A percentile compares a stretch with the other conserved stretches of the same genome.
phyloP scores from a whole-genome alignment of 768 basidiomycete genomes.

The Boletus insuetus region DNA sequence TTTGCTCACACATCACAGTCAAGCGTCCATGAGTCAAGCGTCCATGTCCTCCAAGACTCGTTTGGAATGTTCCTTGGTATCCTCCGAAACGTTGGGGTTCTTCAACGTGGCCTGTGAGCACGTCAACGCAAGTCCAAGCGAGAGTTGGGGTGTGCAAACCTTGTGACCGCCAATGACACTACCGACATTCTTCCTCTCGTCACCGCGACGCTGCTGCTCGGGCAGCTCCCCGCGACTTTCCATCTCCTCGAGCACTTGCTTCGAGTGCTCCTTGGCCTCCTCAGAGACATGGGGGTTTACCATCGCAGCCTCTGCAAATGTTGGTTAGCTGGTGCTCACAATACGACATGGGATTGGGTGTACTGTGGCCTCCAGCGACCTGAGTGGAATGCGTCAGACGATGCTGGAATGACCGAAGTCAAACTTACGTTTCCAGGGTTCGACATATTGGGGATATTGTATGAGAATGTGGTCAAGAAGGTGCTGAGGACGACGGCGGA shows the following conservation, averaged over 20 bases:
- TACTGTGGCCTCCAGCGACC: constrained; percentile 9
- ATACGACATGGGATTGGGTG: not conserved
- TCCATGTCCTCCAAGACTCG: constrained; percentile 6
- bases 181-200: constrained; percentile 10
- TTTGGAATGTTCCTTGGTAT: constrained; percentile 24
- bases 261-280: constrained; percentile 22
- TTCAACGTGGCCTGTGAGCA: constrained; percentile 18
- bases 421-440: constrained; percentile 19
- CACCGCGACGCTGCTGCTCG: constrained; percentile 4
- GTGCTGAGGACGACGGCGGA: not conserved
- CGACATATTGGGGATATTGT: constrained; percentile 5
- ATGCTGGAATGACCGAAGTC: not conserved
- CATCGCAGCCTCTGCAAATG: constrained; percentile 21
- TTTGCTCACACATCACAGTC: not conserved
- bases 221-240: constrained; percentile 10
- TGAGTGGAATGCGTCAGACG: not conserved
- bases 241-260: constrained; percentile 26
- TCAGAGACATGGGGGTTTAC: constrained; percentile 26
- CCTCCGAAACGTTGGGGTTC: constrained; percentile 21
- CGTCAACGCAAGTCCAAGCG: not conserved
- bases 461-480: not conserved
- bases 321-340: not conserved
- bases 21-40: not conserved
- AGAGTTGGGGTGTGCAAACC: not conserved
- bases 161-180: constrained; percentile 25